Percentiles rank a stretch among this genome's conserved stretches.
Conservation (phyloP, 2,329 filamentous ascomycete species). For the Epicoccum nigrum region DNA sequence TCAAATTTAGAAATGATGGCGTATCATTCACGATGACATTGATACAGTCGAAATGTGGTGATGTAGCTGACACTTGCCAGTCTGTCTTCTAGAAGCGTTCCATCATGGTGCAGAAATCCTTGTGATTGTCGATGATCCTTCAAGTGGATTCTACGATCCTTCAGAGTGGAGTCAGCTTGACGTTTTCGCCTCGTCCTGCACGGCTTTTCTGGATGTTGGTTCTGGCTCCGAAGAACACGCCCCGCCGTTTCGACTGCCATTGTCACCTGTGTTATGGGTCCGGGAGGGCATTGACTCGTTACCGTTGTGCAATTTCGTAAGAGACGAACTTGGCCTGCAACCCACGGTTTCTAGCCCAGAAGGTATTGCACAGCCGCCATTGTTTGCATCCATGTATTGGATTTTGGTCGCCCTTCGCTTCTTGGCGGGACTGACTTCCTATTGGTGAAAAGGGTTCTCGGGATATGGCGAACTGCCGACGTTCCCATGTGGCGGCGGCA, state of each 20-base stretch:
- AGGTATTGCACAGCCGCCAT: slow-evolving; percentile 4
- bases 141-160: background rate
- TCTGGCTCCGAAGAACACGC: slow-evolving; percentile 8
- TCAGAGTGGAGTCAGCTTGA: background rate
- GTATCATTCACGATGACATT: background rate
- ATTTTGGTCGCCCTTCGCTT: slow-evolving; percentile 9
- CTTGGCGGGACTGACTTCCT: slow-evolving; percentile 6
- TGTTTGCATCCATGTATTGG: background rate
- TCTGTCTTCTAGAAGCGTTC: slow-evolving; percentile 6
- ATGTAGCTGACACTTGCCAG: background rate
- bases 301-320: slow-evolving; percentile 5
- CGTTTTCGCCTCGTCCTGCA: background rate
- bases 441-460: slow-evolving; percentile 2
- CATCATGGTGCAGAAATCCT: background rate
- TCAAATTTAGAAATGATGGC: background rate
- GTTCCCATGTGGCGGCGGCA: slow-evolving; percentile 25
- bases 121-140: background rate
- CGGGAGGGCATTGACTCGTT: slow-evolving; percentile 11
- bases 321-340: slow-evolving; percentile 1
- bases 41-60: too few relatives aligned
- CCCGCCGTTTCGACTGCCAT: slow-evolving; percentile 5
- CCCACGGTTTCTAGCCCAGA: slow-evolving; percentile 1
- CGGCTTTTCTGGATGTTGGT: background rate
- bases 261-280: background rate
- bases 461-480: slow-evolving; percentile 17